Evolutionary conservation across 2,329 filamentous ascomycete genomes (phyloP), one percentile per base, ranked within the genome.

Genomic region (Thielaviopsis euricoi): DNA sequence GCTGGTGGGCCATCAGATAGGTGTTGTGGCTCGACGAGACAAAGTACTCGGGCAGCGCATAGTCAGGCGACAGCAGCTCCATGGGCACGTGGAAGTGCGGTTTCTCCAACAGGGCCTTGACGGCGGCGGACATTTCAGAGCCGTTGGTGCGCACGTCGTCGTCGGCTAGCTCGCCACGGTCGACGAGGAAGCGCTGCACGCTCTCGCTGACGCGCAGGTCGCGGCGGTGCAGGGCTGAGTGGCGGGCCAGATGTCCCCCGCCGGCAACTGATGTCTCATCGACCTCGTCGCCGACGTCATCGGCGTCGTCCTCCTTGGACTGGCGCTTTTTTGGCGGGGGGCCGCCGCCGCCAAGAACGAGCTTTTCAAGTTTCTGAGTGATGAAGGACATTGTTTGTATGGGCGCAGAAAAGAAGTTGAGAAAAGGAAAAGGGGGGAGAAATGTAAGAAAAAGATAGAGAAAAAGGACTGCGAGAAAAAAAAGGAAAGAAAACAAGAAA

Each of bases 11-110:
- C 64, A 82, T 73, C 25, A 87, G 71, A 64, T 87, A 87, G 0
- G 84, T 87, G 68, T 87, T 87, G 70, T 87, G 84, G 62, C 80
- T 85, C 3, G 82, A 85, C 68, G 80, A 85, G 69, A 87, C 80
- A 65, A 82, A 87, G 68, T 87, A 87, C 62, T 86, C 81, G 1
- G 82, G 78, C 22, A 87, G 69, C 0, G 82, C 78, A 62, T 80
- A 73, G 12, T 75, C 78, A 58, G 79, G 71, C 64, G 84, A 79
- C 9, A 76, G 74, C 13, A 83, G 67, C 56, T 75, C 68, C 1
- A 67, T 61, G 0, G 82, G 82, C 0, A 84, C 78, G 43, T 72
- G 65, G 63, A 82, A 75, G 67, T 84, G 79, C 33, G 78, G 74
- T 62, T 74, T 77, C 61, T 76, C 72, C 6, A 86, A 71, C 17